Evolutionary conservation across 495 filamentous ascomycete species (phyloP), one percentile per base, ranked within the genome.

Genomic region (Monascus purpureus): DNA sequence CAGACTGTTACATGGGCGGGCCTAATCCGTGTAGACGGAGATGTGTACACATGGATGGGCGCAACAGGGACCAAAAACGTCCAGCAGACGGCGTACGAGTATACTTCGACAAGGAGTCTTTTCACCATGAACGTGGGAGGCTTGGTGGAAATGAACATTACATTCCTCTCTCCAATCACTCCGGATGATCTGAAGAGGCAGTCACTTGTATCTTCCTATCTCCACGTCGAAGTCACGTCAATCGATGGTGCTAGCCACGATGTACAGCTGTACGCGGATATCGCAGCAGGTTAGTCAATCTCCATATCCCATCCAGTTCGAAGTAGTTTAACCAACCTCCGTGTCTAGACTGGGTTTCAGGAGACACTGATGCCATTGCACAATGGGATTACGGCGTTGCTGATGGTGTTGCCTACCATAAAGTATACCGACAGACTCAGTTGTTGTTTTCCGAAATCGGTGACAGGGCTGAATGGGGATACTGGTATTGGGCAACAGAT

Each of bases 381-480:
- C 43, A 72, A 36, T 75, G 72, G 72, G 56, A 70, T 17, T 67
- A 67, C 37, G 67, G 61, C 33, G 56, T 53, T 17, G 50, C 50
- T 13, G 39, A 50, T 4, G 55, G 45, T 5, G 43, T 74, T 19
- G 59, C 65, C 6, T 75, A 72, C 42, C 68, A 75, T 37, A 58
- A 58, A 27, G 46, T 77, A 20, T 63, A 65, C 39, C 58, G 67
- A 16, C 55, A 69, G 45, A 57, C 50, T 6, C 70, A 71, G 31
- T 45, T 68, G 30, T 48, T 61, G 0, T 72, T 73, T 43, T 67
- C 67, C 0, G 70, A 77, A 36, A 31, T 36, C 9, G 46, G 42
- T 11, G 65, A 77, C 29, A 65, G 67, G 31, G 62, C 57, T 2
- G 73, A 77, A 45, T 77, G 72, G 65, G 73, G 73, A 15, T 53